Base-by-base conservation (phyloP, 2,329 filamentous ascomycete genomes). In the Pochonia chlamydosporia region DNA sequence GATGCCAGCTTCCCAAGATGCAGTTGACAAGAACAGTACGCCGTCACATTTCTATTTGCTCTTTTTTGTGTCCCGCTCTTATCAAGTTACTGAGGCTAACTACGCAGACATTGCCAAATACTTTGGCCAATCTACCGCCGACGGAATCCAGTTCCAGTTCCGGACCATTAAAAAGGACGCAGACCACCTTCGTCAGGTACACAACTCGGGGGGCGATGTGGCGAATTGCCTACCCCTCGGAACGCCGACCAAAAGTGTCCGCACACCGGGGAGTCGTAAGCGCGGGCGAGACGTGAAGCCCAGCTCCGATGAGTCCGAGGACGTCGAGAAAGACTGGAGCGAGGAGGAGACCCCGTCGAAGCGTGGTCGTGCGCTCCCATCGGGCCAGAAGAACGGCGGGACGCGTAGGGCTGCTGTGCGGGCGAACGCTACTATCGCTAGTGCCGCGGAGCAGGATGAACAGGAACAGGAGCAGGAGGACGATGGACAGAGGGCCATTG, bases 121-220 rank as follows among this genome's bases (percentile, higher is more conserved):
- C 61, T 83, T 79, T 52, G 79, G 79, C 23, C 77, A 79, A 48
- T 79, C 75, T 3, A 84, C 79, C 0, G 59, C 69, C 0, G 71
- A 72, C 18, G 80, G 80, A 8, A 72, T 83, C n/a, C 72, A 75
- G 53, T 84, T 79, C 58, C 79, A 82, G 56, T 81, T 84, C 56
- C 73, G 79, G 1, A 51, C 59, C 21, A 73, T 82, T 63, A 81
- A 79, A 61, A 68, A 67, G 30, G 69, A 79, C 25, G 78, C 74
- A 25, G 71, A 75, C 33, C 63, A 61, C 3, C 70, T 82, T 39
- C 66, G 69, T 36, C 56, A 65, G 3, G 71, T 72, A 3, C 67
- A 71, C n/a, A 62, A 65, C 20, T 59, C 63, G 1, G 74, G 73
- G 23, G 63, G 69, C 37, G 70, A 77, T 54, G 74, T 78, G 0